Evolutionary conservation across 2,329 filamentous ascomycete species (phyloP).

Genomic region (Apiospora malaysiana): DNA sequence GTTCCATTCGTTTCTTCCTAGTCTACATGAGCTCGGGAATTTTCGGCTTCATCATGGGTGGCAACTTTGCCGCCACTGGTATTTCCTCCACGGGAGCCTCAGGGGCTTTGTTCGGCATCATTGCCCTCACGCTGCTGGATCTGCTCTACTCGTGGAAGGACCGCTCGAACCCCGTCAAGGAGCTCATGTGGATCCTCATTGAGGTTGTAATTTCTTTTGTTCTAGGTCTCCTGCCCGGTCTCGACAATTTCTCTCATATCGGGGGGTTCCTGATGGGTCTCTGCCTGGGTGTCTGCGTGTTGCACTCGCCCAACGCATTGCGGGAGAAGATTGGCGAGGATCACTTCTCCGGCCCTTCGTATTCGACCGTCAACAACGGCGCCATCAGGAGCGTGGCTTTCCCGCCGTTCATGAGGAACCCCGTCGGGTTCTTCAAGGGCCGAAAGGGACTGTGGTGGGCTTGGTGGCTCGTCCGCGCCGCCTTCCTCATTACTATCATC

Average conservation of each 20-base stretch:
- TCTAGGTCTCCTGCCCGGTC: slow-evolving; percentile 84
- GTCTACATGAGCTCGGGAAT: slow-evolving; percentile 93
- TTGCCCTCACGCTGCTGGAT: slow-evolving; percentile 87
- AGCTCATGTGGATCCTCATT: slow-evolving; percentile 84
- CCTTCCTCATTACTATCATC: slow-evolving; percentile 78
- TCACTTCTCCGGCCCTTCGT: slow-evolving; percentile 58
- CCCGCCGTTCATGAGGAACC: slow-evolving; percentile 64
- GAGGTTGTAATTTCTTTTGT: slow-evolving; percentile 92
- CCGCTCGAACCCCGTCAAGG: slow-evolving; percentile 76
- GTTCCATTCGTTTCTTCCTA: slow-evolving; percentile 83
- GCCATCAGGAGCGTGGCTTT: slow-evolving; percentile 49
- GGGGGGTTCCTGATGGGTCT: slow-evolving; percentile 94
- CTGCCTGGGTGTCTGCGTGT: slow-evolving; percentile 81
- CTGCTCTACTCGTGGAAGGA: slow-evolving; percentile 92
- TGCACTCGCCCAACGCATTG: slow-evolving; percentile 85
- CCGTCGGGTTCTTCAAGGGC: slow-evolving; percentile 85
- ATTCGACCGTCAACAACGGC: slow-evolving; percentile 67
- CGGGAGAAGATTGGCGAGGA: slow-evolving; percentile 75
- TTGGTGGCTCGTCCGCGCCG: slow-evolving; percentile 90
- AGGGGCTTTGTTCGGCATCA: slow-evolving; percentile 87
- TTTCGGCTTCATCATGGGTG: slow-evolving; percentile 93
- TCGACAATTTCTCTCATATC: slow-evolving; percentile 98
- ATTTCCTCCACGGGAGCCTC: slow-evolving; percentile 89
- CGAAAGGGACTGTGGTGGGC: slow-evolving; percentile 95
- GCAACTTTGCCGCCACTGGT: slow-evolving; percentile 85